Percentiles rank a stretch among this genome's conserved stretches.
phyloP scores from a whole-genome alignment of 2,329 filamentous ascomycete species.

The Mollisiaceae sp. region DNA sequence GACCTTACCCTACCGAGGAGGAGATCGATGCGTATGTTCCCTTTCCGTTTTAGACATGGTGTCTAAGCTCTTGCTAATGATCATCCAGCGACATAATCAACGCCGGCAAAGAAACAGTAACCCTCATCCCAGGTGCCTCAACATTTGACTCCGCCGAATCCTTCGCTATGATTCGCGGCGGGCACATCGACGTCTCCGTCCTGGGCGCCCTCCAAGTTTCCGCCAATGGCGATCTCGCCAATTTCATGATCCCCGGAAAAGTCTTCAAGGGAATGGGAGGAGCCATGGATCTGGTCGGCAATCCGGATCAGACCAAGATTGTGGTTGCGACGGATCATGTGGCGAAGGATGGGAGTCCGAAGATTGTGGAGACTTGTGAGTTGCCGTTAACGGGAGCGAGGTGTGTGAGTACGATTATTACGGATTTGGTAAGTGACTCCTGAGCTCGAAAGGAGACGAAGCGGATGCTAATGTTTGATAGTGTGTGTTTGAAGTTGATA shows the following conservation, averaged over 20 bases:
- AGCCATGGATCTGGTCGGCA: slow-evolving; percentile 75
- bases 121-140: slow-evolving; percentile 74
- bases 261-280: slow-evolving; percentile 88
- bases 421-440: slow-evolving; percentile 56
- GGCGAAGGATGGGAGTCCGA: slow-evolving; percentile 69
- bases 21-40: slow-evolving; percentile 66
- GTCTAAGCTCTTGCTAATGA: no score
- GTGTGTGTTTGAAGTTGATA: slow-evolving; percentile 73
- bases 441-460: background rate
- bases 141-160: slow-evolving; percentile 83
- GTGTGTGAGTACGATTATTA: slow-evolving; percentile 75
- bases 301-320: slow-evolving; percentile 74
- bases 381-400: slow-evolving; percentile 69
- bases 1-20: slow-evolving; percentile 75
- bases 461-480: slow-evolving; percentile 42
- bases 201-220: slow-evolving; percentile 75
- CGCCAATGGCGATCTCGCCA: slow-evolving; percentile 79
- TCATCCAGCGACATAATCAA: slow-evolving; percentile 83
- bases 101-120: slow-evolving; percentile 87
- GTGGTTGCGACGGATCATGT: slow-evolving; percentile 74
- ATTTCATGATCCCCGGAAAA: slow-evolving; percentile 91
- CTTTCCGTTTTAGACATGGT: no score
- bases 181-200: slow-evolving; percentile 83
- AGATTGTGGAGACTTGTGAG: slow-evolving; percentile 67
- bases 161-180: slow-evolving; percentile 86